phyloP scores from a whole-genome alignment of 306 rosid species.

The Fragaria nilgerrensis region DNA sequence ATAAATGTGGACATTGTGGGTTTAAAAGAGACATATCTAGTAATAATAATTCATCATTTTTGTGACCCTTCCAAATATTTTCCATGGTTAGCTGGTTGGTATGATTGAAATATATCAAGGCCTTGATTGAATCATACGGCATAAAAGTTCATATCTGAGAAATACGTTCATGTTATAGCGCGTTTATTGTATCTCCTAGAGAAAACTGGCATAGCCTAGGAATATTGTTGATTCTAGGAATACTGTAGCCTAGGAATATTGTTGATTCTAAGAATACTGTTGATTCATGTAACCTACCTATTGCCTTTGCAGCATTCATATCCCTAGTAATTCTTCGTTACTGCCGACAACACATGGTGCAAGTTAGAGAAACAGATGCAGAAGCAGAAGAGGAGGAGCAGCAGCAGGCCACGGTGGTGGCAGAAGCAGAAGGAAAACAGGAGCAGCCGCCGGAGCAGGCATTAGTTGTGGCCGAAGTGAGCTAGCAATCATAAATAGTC shows the following conservation, averaged over 20 bases:
- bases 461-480: slow-evolving; percentile 30
- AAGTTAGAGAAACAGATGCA: slow-evolving; percentile 37
- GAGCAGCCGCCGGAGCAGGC: slow-evolving; percentile 41
- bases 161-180: background rate
- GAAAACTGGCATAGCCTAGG: background rate
- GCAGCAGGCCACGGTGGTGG: slow-evolving; percentile 29
- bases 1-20: background rate
- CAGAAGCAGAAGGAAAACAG: slow-evolving; percentile 18
- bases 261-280: too few relatives aligned
- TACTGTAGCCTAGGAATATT: background rate
- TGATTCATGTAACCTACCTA: too few relatives aligned
- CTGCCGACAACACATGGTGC: slow-evolving; percentile 48
- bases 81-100: background rate
- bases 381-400: slow-evolving; percentile 8
- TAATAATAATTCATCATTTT: background rate
- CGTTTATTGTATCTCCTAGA: background rate
- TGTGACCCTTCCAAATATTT: background rate
- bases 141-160: background rate
- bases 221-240: background rate
- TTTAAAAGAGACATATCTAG: background rate
- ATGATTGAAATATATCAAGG: background rate
- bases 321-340: slow-evolving; percentile 60
- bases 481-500: slow-evolving; percentile 25
- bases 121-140: background rate
- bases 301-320: slow-evolving; percentile 62